Evolutionary conservation across 2,329 filamentous ascomycete species (phyloP), one percentile per base, ranked within the genome.

Genomic region (Epichloe uncinata): DNA sequence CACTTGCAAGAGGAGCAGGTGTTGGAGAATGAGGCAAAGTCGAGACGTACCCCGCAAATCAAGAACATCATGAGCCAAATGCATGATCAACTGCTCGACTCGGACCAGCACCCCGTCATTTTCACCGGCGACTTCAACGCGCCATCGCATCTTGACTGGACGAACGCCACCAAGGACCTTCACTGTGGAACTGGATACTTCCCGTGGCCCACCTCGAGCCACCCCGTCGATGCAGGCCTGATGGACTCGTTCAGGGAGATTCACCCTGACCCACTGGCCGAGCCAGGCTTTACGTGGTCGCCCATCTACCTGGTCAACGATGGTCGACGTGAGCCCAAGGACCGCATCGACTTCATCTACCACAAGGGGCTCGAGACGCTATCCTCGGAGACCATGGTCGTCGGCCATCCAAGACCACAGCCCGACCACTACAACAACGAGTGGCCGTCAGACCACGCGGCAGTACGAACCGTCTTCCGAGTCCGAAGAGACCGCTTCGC

Each of bases 321-420:
- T 0, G 58, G 58, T 9, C 53, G 59, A 1, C 45, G 58, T 0
- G 69, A 71, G 58, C 69, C 69, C 0, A 56, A 64, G 44, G 69
- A 71, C 49, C 54, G 69, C 13, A 71, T 72, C 36, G 69, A 71
- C 54, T 71, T 70, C 49, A 61, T 71, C 20, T 69, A 69, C 36
- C 61, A 69, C 57, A 66, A 65, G 51, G 67, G 67, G 1, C 51
- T 71, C 3, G 58, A 57, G 34, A 60, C 65, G 0, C 34, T 63
- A 0, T 57, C 56, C n/a, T 68, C 68, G 0, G 52, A 60, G 6
- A 55, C 55, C 0, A 20, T 64, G 0, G 56, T 71, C 1, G 60
- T 64, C 0, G 69, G 69, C 2, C 55, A 60, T 1, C 67, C 67
- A 0, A 60, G 55, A 46, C 54, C 64, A 3, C 49, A 59, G 44